A percentile compares a stretch with the other conserved stretches of the same genome.
These are phyloP conservation scores for Ophiocordyceps camponoti-saundersi DNA, from an alignment of 2,329 filamentous ascomycete genomes.

Conservation along the genomic window DNA sequence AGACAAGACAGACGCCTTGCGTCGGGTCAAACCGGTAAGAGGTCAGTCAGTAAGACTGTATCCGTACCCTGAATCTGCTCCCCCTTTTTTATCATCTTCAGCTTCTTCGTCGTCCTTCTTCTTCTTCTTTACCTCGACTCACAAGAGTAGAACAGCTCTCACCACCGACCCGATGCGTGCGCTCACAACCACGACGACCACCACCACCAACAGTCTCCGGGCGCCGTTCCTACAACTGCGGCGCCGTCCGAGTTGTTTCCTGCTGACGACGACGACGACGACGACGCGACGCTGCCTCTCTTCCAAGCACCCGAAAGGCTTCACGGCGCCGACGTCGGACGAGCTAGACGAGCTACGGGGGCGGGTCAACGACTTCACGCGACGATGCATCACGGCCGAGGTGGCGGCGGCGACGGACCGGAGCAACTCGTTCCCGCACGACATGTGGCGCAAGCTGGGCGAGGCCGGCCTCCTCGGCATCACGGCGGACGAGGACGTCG, in stretches of 20 bases:
- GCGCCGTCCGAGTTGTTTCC: no score
- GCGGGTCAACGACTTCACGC: constrained; percentile 74
- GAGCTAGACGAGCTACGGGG: constrained; percentile 72
- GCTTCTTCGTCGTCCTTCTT: neutral
- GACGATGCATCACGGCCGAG: constrained; percentile 72
- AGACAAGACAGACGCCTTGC: no score
- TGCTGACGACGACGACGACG: no score
- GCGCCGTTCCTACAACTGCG: no score
- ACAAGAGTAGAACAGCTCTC: no score
- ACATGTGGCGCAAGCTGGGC: constrained; percentile 89
- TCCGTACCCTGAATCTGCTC: no score
- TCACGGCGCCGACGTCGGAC: constrained; percentile 48
- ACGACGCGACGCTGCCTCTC: neutral
- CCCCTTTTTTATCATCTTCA: no score
- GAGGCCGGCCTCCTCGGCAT: constrained; percentile 84
- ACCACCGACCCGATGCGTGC: no score
- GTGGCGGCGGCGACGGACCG: constrained; percentile 71
- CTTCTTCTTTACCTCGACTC: neutral
- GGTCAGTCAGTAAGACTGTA: no score
- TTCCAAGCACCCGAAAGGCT: constrained; percentile 41
- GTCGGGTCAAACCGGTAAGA: no score
- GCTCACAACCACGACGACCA: no score
- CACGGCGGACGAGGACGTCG: constrained; percentile 83
- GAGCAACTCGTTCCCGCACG: constrained; percentile 70
- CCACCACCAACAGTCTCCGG: no score